Percentiles rank a stretch among this genome's conserved stretches.
These are phyloP conservation scores for Emericellopsis terricola DNA, from an alignment of 495 filamentous ascomycete species.

Conservation along the genomic window DNA sequence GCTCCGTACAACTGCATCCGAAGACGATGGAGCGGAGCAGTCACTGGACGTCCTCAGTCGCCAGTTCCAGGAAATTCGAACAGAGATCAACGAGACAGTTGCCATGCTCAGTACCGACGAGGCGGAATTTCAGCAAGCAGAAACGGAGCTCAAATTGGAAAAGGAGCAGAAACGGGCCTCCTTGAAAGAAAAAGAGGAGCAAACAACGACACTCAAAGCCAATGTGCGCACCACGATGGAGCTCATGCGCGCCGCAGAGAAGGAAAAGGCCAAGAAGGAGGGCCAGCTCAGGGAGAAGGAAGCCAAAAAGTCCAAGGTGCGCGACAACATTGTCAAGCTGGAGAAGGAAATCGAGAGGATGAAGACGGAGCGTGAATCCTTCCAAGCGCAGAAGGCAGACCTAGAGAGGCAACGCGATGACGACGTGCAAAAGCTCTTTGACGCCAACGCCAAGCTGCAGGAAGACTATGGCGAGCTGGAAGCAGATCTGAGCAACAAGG, in stretches of 20 bases:
- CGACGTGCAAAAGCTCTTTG: slow-evolving; percentile 14
- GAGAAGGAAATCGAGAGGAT: slow-evolving; percentile 33
- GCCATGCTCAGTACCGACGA: slow-evolving; percentile 41
- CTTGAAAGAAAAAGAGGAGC: slow-evolving; percentile 72
- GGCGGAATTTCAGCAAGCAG: slow-evolving; percentile 43
- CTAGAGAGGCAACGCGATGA: slow-evolving; percentile 22
- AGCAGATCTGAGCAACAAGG: slow-evolving; percentile 26
- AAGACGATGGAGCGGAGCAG: slow-evolving; percentile 22
- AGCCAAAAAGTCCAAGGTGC: slow-evolving; percentile 37
- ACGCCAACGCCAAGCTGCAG: slow-evolving; percentile 11
- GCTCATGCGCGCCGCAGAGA: slow-evolving; percentile 67
- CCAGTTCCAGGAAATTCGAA: slow-evolving; percentile 49
- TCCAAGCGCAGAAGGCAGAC: slow-evolving; percentile 23
- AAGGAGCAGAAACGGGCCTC: slow-evolving; percentile 57
- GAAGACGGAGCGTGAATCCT: slow-evolving; percentile 19
- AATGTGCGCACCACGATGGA: slow-evolving; percentile 69
- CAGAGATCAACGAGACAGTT: slow-evolving; percentile 45
- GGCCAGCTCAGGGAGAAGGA: slow-evolving; percentile 60
- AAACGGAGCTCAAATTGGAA: slow-evolving; percentile 54
- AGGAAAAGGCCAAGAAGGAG: slow-evolving; percentile 62
- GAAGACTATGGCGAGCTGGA: slow-evolving; percentile 22
- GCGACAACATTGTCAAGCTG: slow-evolving; percentile 37
- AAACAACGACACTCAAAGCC: slow-evolving; percentile 60
- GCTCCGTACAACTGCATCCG: slow-evolving; percentile 21
- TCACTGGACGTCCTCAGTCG: slow-evolving; percentile 42